Evolutionary conservation across 345 rosid genomes (phyloP).

Genomic region (Linum usitatissimum): DNA sequence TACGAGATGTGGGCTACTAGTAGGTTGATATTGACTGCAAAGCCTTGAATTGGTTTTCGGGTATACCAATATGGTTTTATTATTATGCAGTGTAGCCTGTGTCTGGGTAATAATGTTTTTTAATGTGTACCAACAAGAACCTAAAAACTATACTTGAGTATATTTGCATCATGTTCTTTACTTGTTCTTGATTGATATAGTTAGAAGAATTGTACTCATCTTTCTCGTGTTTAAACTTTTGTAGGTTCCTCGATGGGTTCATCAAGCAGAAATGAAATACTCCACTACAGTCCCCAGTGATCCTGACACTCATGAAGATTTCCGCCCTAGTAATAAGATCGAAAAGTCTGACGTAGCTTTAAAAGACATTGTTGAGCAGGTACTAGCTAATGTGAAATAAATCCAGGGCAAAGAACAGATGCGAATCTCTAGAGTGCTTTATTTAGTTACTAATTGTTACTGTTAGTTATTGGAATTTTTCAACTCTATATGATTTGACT

Average conservation of each 20-base stretch:
- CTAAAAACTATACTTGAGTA: not conserved
- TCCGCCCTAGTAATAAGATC: conserved; percentile 51
- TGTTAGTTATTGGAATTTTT: not conserved
- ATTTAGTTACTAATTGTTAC: not conserved
- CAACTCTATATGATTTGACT: conserved; percentile 2
- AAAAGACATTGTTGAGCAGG: conserved; percentile 71
- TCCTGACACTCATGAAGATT: conserved; percentile 84
- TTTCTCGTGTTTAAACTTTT: not conserved
- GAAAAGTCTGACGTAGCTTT: conserved; percentile 38
- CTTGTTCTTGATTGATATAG: not conserved
- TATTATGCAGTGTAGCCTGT: not conserved
- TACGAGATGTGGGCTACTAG: not conserved
- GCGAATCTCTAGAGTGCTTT: not conserved
- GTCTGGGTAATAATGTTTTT: not conserved
- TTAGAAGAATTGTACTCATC: not conserved
- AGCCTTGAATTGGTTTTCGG: not conserved
- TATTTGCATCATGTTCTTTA: not conserved
- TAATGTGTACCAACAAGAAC: not conserved
- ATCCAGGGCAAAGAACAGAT: not conserved
- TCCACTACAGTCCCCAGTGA: conserved; percentile 33
- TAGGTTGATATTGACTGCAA: not conserved
- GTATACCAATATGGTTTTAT: not conserved
- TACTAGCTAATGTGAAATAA: conserved; percentile 11
- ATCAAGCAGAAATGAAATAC: not conserved
- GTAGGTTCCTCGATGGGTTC: not conserved